Conservation (phyloP, 129 eudicot species). For the Flaveria robusta region DNA sequence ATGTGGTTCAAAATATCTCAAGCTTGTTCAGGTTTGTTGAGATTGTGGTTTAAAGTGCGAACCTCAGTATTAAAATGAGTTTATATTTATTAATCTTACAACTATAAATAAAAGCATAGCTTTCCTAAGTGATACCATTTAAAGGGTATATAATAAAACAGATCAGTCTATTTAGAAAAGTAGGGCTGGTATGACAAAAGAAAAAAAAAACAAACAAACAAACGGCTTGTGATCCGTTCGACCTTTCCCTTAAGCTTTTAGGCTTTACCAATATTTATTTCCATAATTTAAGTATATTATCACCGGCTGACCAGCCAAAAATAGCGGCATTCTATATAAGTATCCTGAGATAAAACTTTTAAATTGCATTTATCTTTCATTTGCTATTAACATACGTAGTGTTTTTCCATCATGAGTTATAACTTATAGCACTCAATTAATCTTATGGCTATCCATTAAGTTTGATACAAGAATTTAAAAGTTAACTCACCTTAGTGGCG, state of each 20-base stretch:
- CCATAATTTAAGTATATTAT: neutral
- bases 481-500: conserved; percentile 58
- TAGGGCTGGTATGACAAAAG: neutral
- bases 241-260: neutral
- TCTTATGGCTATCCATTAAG: neutral
- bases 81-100: too few species aligned
- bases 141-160: too few species aligned
- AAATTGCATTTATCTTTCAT: neutral
- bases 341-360: neutral
- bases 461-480: conserved; percentile 10
- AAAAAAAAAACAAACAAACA: neutral
- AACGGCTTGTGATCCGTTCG: neutral
- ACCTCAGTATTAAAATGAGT: too few species aligned
- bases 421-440: neutral
- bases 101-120: too few species aligned
- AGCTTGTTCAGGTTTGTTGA: too few species aligned
- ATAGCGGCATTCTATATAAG: conserved; percentile 5
- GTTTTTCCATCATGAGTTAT: neutral
- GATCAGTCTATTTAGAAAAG: neutral
- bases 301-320: neutral
- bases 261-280: neutral
- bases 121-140: too few species aligned
- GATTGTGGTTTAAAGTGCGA: too few species aligned
- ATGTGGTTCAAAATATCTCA: too few species aligned
- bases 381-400: neutral